These are phyloP conservation scores for Sphenostylis stenocarpa DNA, from an alignment of 306 rosid genomes.

Conservation along the genomic window DNA sequence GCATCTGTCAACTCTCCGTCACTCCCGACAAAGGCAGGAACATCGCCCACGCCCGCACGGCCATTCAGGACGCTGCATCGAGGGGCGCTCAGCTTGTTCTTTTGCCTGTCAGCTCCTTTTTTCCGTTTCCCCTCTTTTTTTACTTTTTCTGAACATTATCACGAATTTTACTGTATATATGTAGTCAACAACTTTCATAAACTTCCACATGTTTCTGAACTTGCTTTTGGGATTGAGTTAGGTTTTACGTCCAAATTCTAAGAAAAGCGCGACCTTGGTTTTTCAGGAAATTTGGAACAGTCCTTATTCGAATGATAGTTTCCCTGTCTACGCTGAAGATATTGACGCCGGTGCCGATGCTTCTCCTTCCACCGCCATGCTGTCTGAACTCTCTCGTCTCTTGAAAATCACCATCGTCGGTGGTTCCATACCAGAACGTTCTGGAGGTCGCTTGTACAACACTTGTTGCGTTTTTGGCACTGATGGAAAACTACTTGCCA, in stretches of 20 bases:
- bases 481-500: constrained; percentile 74
- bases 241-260: background rate
- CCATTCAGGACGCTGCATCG: constrained; percentile 76
- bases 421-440: constrained; percentile 87
- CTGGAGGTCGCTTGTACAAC: constrained; percentile 70
- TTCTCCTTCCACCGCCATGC: constrained; percentile 96
- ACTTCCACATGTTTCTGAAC: too few relatives aligned
- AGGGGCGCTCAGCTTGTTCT: constrained; percentile 84
- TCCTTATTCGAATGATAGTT: constrained; percentile 84
- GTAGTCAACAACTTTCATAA: too few relatives aligned
- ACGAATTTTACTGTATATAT: too few relatives aligned
- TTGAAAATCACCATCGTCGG: constrained; percentile 87
- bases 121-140: background rate
- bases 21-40: constrained; percentile 78
- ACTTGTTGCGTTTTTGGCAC: constrained; percentile 86
- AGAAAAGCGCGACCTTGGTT: background rate
- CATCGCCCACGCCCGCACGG: constrained; percentile 74
- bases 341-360: constrained; percentile 81
- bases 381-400: constrained; percentile 65
- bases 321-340: constrained; percentile 86
- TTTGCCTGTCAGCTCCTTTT: constrained; percentile 61
- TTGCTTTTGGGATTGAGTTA: too few relatives aligned
- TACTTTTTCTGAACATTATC: background rate
- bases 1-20: constrained; percentile 80
- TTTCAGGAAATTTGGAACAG: constrained; percentile 93